phyloP scores from a whole-genome alignment of 1,139 yeast species.

The Suhomyces choctaworum region DNA sequence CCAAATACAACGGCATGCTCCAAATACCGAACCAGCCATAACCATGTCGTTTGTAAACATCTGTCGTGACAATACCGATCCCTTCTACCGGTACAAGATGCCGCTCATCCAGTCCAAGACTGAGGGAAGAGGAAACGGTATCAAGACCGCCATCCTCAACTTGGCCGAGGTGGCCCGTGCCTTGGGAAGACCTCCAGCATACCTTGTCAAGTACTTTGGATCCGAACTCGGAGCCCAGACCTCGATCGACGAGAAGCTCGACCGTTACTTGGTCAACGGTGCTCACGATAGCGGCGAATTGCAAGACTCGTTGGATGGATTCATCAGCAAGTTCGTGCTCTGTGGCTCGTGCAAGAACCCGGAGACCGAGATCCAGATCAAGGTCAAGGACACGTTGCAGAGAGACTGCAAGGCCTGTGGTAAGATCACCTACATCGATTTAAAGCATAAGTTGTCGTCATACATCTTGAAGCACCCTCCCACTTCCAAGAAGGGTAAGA shows the following conservation, averaged over 20 bases:
- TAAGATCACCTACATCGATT: conserved; percentile 78
- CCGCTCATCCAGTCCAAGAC: conserved; percentile 96
- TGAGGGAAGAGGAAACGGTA: conserved; percentile 99
- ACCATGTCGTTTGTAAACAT: conserved; percentile 86
- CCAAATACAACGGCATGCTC: conserved; percentile 1
- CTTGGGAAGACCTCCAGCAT: conserved; percentile 86
- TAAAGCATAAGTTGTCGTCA: conserved; percentile 82
- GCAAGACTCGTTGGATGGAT: conserved; percentile 93
- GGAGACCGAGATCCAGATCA: conserved; percentile 87
- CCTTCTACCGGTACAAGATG: conserved; percentile 99
- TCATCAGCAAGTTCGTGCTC: conserved; percentile 86
- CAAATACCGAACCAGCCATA: conserved; percentile 16
- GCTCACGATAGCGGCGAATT: conserved; percentile 87
- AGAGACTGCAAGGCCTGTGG: conserved; percentile 99
- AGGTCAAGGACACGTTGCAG: conserved; percentile 73
- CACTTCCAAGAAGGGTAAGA: conserved; percentile 54
- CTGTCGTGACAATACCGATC: conserved; percentile 96
- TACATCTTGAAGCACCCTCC: conserved; percentile 95
- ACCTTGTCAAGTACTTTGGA: conserved; percentile 91
- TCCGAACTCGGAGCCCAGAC: conserved; percentile 98
- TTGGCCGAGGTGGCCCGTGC: conserved; percentile 94
- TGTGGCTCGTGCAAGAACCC: conserved; percentile 97
- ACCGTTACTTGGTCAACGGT: conserved; percentile 92
- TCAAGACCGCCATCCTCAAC: conserved; percentile 91
- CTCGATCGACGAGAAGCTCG: conserved; percentile 71